Evolutionary conservation across 2,329 filamentous ascomycete species (phyloP), one percentile per base, ranked within the genome.

Genomic region (Cryoendolithus antarcticus): DNA sequence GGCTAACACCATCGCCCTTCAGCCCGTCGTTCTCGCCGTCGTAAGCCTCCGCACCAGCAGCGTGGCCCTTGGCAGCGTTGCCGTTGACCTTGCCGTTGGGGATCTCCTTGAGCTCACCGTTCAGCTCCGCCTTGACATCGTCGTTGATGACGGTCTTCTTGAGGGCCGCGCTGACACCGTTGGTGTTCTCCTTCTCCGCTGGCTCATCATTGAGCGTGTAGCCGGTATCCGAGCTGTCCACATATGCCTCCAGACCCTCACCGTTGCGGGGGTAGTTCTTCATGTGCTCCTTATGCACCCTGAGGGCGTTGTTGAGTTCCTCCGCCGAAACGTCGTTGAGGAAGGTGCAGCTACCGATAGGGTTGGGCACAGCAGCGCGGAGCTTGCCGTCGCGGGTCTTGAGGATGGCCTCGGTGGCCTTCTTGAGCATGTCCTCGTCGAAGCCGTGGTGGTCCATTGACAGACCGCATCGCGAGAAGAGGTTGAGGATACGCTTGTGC

Each of bases 391-490:
- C 80, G 9, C 80, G 69, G 0, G 80, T 84, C 64, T 78, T 80
- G 36, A 84, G 62, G 45, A 84, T 84, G 9, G 80, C 80, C 9
- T 72, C 63, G 1, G 79, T 84, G 2, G 69, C 80, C 50, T 74
- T 74, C 37, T 77, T 73, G 7, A 84, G 69, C 19, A 82, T 68
- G 0, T 72, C 66, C 39, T 77, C 75, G 48, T 82, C 70, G 52
- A 83, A 84, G 30, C 78, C 65, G 5, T 71, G 66, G 51, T 84
- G 79, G 44, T 84, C 80, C 67, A 84, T 82, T 12, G 77, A 77
- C 1, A 84, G 67, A 12, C 80, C 80, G 4, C 77, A 77, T 33
- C 77, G 69, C 0, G 78, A 82, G 60, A 84, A 83, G 4, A 84
- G 66, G 39, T 68, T 71, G n/a, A 83, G 62, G 1, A 83, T 60